Evolutionary conservation across 257 asterid species (phyloP), one percentile per base, ranked within the genome.

Genomic region (Fraxinus anomala): DNA sequence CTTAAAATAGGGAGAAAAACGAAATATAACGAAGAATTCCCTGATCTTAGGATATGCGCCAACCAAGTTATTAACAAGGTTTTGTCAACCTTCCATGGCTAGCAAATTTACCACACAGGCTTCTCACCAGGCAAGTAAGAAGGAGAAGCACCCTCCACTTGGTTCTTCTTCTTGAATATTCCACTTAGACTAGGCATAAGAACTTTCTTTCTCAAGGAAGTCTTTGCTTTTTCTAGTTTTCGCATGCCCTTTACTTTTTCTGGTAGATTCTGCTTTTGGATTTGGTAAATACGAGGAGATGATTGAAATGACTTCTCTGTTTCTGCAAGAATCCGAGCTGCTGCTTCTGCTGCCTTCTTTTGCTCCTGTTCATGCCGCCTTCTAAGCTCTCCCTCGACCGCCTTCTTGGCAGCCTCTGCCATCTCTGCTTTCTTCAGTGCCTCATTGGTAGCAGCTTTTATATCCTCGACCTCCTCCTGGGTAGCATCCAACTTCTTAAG

Each of bases 401-500:
- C 97, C 76, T 82, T 95, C 81, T 87, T 91, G 10, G 98, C 99
- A 1, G 97, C 94, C 82, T 93, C 99, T 0, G 99, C 96, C 96
- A 86, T 91, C 76, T 93, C 96, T 51, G 98, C 97, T 84, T 85
- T 95, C 86, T 77, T 90, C 77, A 89, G 6, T 0, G 94, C 97
- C 76, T 88, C 97, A 68, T 80, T 79, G 12, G 99, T 90, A 14
- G 94, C 89, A 9, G 81, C 81, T 87, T 87, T 91, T 84, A 87
- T 80, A 61, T 86, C 87, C 73, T 86, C 89, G 5, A 90, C 91
- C 80, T 93, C 99, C 85, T 93, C 91, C 82, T 76, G 81, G 0
- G 81, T 85, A 28, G 89, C 79, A 77, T 95, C 92, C 70, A 93
- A 75, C 81, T 87, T 89, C 88, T 88, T 84, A 21, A 90, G 78